Base-by-base conservation (phyloP, 306 rosid genomes). In the Begonia fuchsioides region DNA sequence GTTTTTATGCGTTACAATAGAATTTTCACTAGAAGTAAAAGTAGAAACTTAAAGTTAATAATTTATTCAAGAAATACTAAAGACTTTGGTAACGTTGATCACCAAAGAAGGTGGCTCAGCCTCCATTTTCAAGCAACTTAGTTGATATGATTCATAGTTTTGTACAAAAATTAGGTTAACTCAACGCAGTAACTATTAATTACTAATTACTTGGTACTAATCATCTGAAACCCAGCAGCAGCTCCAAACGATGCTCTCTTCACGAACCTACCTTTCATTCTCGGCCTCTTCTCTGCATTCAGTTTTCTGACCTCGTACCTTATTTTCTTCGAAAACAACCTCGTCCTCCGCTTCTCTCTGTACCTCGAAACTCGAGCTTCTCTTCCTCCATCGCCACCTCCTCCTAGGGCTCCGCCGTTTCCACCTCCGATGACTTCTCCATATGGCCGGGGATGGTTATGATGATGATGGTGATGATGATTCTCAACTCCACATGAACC, bases 221-320 rank as follows among this genome's bases (percentile, higher is more conserved):
- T 26, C 35, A 26, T 26, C 35, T 26, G 35, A 26, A 26, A 26
- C 8, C 8, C 35, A 41, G 75, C 8, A 41, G 75, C 8, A 9
- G 63, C 55, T 15, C 72, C 63, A 58, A 74, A 76, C 11, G 83
- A 72, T 38, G 81, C 46, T 57, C 83, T 68, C 76, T 86, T 86
- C 8, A 86, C 96, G 62, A 86, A 86, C 61, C 96, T 82, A 12
- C 96, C 96, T 67, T 86, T 86, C 90, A 86, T 86, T 63, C 96
- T 75, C 3, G 96, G 96, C 66, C 96, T 76, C 74, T 79, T 86
- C 78, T 86, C 96, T 0, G 96, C 96, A 52, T 86, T 86, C 86
- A 86, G 67, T 53, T 86, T 86, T 43, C 96, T 63, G 54, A 86
- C 96, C 75, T 86, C 94, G 73, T 86, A 86, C 70, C 96, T 74